Evolutionary conservation across 176 grass and related monocot species (phyloP).

Genomic region (Aegilops bicornis): DNA sequence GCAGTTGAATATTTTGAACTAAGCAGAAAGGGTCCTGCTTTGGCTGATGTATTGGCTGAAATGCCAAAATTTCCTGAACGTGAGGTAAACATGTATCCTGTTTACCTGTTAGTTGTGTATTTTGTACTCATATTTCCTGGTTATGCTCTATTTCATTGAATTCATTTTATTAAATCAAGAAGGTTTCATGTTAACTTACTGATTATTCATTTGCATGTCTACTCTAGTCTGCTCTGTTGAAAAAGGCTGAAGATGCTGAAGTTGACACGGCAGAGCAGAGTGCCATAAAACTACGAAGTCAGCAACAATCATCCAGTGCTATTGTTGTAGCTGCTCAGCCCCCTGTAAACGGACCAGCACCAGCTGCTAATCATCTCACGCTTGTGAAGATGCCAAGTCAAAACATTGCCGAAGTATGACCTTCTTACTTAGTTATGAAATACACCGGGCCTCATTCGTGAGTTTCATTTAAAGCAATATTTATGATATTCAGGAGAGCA

Average conservation of each 20-base stretch:
- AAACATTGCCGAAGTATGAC: slow-evolving; percentile 53
- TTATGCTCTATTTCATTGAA: too few species aligned
- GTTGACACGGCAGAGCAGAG: slow-evolving; percentile 98
- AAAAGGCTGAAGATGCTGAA: slow-evolving; percentile 98
- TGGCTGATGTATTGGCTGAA: slow-evolving; percentile 92
- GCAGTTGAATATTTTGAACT: slow-evolving; percentile 96
- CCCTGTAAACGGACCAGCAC: slow-evolving; percentile 70
- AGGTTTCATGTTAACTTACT: not conserved
- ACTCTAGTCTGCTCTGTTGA: slow-evolving; percentile 91
- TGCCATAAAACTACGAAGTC: slow-evolving; percentile 93
- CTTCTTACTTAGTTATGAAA: slow-evolving; percentile 18
- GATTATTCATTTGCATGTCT: slow-evolving; percentile 43
- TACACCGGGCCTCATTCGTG: not conserved
- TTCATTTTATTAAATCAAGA: not conserved
- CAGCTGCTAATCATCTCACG: slow-evolving; percentile 65
- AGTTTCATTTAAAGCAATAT: slow-evolving; percentile 20
- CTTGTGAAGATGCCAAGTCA: slow-evolving; percentile 94
- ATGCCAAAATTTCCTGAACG: slow-evolving; percentile 99
- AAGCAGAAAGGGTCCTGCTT: slow-evolving; percentile 83
- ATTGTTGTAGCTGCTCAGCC: slow-evolving; percentile 72
- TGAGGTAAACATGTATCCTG: slow-evolving; percentile 47
- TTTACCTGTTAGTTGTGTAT: not conserved
- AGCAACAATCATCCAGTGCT: slow-evolving; percentile 90
- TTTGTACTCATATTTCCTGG: not conserved
- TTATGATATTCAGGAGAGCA: slow-evolving; percentile 63